phyloP scores from a whole-genome alignment of 139 green algal genomes.

The Micractinium sp. region DNA sequence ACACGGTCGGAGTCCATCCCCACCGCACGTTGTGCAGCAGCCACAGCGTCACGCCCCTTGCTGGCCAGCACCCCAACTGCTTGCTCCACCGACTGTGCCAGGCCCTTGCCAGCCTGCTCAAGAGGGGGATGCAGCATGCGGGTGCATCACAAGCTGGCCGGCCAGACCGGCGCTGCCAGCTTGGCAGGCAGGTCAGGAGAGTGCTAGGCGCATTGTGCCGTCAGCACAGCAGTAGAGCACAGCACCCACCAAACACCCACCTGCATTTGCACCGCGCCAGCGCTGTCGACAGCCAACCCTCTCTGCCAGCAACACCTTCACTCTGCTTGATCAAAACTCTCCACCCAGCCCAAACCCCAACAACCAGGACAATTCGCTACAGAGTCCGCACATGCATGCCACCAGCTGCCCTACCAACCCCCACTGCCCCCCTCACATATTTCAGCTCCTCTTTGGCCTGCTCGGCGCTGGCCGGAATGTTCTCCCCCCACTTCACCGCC shows the following conservation, averaged over 20 bases:
- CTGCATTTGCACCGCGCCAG: no score
- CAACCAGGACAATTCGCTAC: no score
- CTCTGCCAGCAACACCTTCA: no score
- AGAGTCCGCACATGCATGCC: neutral
- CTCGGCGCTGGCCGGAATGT: constrained; percentile 8
- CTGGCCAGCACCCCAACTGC: constrained; percentile 2
- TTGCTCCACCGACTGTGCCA: constrained; percentile 24
- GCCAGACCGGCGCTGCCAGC: no score
- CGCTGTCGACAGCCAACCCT: no score
- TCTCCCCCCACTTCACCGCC: constrained; percentile 29
- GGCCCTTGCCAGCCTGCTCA: constrained; percentile 33
- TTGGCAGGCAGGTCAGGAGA: neutral
- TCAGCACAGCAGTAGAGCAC: no score
- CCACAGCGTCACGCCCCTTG: constrained; percentile 14
- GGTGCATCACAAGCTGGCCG: no score
- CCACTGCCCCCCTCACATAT: neutral
- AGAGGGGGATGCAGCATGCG: neutral
- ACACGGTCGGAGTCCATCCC: constrained; percentile 3
- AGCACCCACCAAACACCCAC: no score
- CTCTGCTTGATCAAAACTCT: no score
- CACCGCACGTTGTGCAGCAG: constrained; percentile 3
- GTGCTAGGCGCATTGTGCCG: neutral
- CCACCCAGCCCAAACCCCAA: no score
- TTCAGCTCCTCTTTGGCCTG: constrained; percentile 32
- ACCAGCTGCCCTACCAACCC: neutral